A percentile compares a stretch with the other conserved stretches of the same genome.
These are phyloP conservation scores for Fusarium incarnatum DNA, from an alignment of 2,329 filamentous ascomycete species.

Conservation along the genomic window DNA sequence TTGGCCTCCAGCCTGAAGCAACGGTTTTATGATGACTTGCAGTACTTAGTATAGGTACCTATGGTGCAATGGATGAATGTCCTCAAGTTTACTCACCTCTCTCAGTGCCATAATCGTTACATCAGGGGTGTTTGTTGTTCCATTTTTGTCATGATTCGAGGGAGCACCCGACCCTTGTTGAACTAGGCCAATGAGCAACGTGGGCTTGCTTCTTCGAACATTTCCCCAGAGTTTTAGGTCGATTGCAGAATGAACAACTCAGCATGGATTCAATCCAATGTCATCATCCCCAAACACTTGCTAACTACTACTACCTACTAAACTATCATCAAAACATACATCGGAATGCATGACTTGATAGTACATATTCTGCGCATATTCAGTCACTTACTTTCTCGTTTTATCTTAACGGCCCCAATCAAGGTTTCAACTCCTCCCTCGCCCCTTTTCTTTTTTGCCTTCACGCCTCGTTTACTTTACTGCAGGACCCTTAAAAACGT, in stretches of 20 bases:
- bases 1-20: neutral
- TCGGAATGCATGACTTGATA: conserved; percentile 10
- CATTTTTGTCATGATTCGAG: conserved; percentile 27
- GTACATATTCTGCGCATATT: neutral
- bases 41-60: neutral
- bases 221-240: conserved; percentile 34
- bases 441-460: conserved; percentile 4
- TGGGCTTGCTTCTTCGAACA: conserved; percentile 25
- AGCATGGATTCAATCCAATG: neutral
- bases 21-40: neutral
- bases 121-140: neutral
- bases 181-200: conserved; percentile 15
- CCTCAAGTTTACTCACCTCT: conserved; percentile 1
- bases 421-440: neutral
- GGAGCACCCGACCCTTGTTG: conserved; percentile 15
- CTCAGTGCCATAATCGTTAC: neutral
- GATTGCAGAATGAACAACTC: conserved; percentile 21
- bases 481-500: conserved; percentile 18
- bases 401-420: neutral
- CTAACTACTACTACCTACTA: neutral
- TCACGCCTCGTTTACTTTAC: conserved; percentile 2
- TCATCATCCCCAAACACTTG: neutral
- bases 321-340: neutral
- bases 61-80: conserved; percentile 4
- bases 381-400: neutral